Evolutionary conservation across 2,329 filamentous ascomycete species (phyloP).

Genomic region (Xylaria sp.): DNA sequence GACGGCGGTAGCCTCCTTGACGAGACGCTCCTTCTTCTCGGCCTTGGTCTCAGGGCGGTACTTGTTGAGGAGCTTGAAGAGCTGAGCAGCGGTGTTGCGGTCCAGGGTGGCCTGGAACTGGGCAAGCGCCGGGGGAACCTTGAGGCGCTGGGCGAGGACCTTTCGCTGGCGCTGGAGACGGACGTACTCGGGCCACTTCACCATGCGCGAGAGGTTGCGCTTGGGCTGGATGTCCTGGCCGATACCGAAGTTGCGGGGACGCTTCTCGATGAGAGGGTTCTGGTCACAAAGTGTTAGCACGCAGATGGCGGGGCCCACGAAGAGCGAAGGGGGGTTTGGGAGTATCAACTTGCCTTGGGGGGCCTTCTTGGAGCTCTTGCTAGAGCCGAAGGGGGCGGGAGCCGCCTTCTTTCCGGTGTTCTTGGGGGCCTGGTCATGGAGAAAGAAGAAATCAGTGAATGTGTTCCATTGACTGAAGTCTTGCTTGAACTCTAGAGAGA

Average conservation of each 20-base stretch:
- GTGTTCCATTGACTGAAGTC: slow-evolving; percentile 69
- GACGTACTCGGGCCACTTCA: slow-evolving; percentile 99
- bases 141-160: slow-evolving; percentile 97
- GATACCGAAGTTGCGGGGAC: slow-evolving; percentile 94
- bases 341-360: slow-evolving; percentile 74
- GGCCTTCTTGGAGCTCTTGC: slow-evolving; percentile 88
- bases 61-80: slow-evolving; percentile 99
- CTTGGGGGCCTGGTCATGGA: slow-evolving; percentile 99
- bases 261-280: slow-evolving; percentile 99
- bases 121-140: slow-evolving; percentile 76
- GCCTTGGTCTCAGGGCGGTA: slow-evolving; percentile 98
- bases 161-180: slow-evolving; percentile 90
- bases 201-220: slow-evolving; percentile 95
- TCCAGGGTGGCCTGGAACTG: slow-evolving; percentile 56
- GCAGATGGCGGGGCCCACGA: neutral
- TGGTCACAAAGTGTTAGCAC: slow-evolving; percentile 37
- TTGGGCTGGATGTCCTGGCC: slow-evolving; percentile 97
- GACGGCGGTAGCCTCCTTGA: slow-evolving; percentile 96
- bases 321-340: neutral
- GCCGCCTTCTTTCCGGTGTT: slow-evolving; percentile 94
- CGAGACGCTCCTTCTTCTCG: slow-evolving; percentile 99
- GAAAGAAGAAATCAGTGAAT: slow-evolving; percentile 97
- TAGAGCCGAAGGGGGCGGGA: slow-evolving; percentile 90
- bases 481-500: slow-evolving; percentile 94
- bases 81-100: slow-evolving; percentile 89